These are phyloP conservation scores for Botrytis deweyae DNA, from an alignment of 2,329 filamentous ascomycete species.

Conservation along the genomic window DNA sequence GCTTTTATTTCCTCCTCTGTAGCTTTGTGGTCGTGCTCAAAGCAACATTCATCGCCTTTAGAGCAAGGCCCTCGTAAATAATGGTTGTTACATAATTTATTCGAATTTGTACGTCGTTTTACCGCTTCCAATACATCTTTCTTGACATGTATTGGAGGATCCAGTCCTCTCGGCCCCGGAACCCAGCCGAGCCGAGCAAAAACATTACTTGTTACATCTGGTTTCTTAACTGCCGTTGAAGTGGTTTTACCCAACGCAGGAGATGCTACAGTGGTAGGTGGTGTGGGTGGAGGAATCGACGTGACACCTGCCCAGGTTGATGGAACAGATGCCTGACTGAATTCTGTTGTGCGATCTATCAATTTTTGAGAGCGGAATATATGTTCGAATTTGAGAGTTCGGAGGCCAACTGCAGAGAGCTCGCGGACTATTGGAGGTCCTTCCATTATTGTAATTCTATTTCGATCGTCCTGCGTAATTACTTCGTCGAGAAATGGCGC, in stretches of 20 bases:
- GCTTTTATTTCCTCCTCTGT: constrained; percentile 55
- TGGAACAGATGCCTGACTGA: constrained; percentile 23
- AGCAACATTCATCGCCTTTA: constrained; percentile 55
- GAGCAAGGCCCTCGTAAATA: constrained; percentile 58
- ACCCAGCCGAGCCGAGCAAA: constrained; percentile 44
- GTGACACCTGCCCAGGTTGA: constrained; percentile 39
- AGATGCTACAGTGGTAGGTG: constrained; percentile 18
- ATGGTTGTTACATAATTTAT: constrained; percentile 63
- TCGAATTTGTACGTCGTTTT: constrained; percentile 53
- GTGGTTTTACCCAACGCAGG: constrained; percentile 29
- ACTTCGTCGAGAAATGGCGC: constrained; percentile 59
- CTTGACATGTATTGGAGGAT: constrained; percentile 51
- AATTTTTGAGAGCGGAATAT: constrained; percentile 58
- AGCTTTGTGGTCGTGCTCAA: constrained; percentile 56
- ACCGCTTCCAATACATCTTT: constrained; percentile 51
- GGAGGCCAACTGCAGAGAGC: constrained; percentile 48
- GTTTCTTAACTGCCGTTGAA: constrained; percentile 26
- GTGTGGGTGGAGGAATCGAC: constrained; percentile 31
- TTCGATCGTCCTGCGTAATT: constrained; percentile 45
- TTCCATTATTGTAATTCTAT: constrained; percentile 55
- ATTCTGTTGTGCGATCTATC: constrained; percentile 41
- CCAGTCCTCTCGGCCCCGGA: constrained; percentile 55
- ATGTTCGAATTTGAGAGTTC: constrained; percentile 48
- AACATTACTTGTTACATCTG: constrained; percentile 17
- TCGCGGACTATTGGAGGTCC: constrained; percentile 53